These are phyloP conservation scores for Podaxis sp. DNA, from an alignment of 768 basidiomycete genomes.

Conservation along the genomic window DNA sequence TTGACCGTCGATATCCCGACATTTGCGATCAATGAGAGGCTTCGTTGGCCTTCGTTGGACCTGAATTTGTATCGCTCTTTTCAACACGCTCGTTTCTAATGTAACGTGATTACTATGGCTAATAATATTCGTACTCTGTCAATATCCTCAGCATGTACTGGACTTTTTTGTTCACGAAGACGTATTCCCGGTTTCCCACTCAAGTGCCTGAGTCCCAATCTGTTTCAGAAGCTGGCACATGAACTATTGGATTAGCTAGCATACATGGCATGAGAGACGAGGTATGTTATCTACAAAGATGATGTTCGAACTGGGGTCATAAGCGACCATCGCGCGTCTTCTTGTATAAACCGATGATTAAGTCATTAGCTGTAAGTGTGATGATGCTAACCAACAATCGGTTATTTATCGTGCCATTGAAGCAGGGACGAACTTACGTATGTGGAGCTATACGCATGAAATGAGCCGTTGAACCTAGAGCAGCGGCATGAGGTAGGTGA, in stretches of 20 bases:
- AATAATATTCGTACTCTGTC: too few relatives aligned
- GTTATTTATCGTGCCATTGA: not conserved
- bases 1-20: slow-evolving; percentile 47
- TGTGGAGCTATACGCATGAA: slow-evolving; percentile 91
- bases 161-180: too few relatives aligned
- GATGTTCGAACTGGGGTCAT: slow-evolving; percentile 31
- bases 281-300: not conserved
- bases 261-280: too few relatives aligned
- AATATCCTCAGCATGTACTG: too few relatives aligned
- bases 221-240: too few relatives aligned
- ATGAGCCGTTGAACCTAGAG: slow-evolving; percentile 85
- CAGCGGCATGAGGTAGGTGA: not conserved
- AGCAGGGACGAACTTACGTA: slow-evolving; percentile 51
- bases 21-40: slow-evolving; percentile 35
- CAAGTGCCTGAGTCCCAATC: too few relatives aligned
- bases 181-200: too few relatives aligned
- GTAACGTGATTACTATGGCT: not conserved
- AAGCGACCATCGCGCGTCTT: slow-evolving; percentile 30
- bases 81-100: not conserved
- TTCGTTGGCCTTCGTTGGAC: not conserved
- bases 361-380: slow-evolving; percentile 86
- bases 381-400: slow-evolving; percentile 59
- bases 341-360: slow-evolving; percentile 71
- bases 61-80: not conserved
- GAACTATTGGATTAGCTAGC: too few relatives aligned